phyloP scores from a whole-genome alignment of 2,329 filamentous ascomycete genomes.

The Penicillium frequentans region DNA sequence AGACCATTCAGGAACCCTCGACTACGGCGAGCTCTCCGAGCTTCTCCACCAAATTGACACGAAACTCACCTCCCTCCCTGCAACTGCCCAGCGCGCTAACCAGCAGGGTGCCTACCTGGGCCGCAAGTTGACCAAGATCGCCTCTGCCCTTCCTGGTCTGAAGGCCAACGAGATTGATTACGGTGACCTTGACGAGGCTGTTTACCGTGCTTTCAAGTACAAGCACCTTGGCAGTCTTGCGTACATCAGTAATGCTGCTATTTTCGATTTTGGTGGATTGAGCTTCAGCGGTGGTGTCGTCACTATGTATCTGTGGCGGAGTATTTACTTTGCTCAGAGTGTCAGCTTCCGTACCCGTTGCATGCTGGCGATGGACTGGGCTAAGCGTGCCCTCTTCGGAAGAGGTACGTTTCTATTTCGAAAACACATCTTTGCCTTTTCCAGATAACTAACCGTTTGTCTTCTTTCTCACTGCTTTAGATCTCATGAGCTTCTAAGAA shows the following conservation, averaged over 20 bases:
- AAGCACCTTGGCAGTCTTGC: constrained; percentile 87
- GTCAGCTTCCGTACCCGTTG: constrained; percentile 88
- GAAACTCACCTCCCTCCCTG: constrained; percentile 90
- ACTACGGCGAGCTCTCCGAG: constrained; percentile 88
- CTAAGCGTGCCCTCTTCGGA: constrained; percentile 92
- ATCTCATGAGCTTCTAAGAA: constrained; percentile 55
- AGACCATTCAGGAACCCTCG: constrained; percentile 87
- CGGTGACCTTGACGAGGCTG: constrained; percentile 85
- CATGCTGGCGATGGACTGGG: constrained; percentile 96
- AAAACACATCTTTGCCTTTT: background rate
- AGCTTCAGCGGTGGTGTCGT: constrained; percentile 79
- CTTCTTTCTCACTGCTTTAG: constrained; percentile 26
- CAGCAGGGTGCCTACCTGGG: constrained; percentile 94
- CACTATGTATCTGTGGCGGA: constrained; percentile 95
- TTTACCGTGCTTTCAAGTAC: constrained; percentile 95
- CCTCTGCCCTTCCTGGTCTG: constrained; percentile 73
- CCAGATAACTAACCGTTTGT: background rate
- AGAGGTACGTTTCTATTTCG: constrained; percentile 65
- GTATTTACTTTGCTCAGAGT: constrained; percentile 95
- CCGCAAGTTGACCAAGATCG: constrained; percentile 89
- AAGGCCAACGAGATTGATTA: constrained; percentile 77
- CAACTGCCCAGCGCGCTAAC: constrained; percentile 92
- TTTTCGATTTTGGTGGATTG: constrained; percentile 85
- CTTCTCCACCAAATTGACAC: constrained; percentile 88
- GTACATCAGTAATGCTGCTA: constrained; percentile 93